phyloP scores from a whole-genome alignment of 192 early-diverging fungal genomes.

The Gonapodya prolifera region DNA sequence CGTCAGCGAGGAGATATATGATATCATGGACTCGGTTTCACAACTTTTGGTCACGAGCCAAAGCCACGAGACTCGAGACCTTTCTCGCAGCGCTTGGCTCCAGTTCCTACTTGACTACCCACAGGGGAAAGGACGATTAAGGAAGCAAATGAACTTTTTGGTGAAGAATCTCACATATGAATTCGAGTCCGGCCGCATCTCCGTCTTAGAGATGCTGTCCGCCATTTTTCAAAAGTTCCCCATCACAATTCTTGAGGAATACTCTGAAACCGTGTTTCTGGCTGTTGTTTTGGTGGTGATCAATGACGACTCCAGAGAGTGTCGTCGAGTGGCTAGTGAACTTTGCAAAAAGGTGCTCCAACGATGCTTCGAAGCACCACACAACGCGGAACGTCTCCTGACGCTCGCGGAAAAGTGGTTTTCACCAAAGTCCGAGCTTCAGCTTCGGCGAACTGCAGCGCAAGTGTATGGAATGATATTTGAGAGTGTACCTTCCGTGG shows the following conservation, averaged over 20 bases:
- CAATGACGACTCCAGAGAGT: conserved; percentile 87
- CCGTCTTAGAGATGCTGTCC: conserved; percentile 78
- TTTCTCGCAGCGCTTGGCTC: conserved; percentile 67
- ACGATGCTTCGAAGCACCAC: conserved; percentile 41
- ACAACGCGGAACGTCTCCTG: conserved; percentile 51
- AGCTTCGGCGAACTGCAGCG: conserved; percentile 61
- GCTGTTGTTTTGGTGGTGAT: conserved; percentile 70
- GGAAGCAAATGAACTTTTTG: conserved; percentile 76
- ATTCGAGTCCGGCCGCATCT: conserved; percentile 82
- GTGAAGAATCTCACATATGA: conserved; percentile 83
- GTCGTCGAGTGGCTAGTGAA: conserved; percentile 72
- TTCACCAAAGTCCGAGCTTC: conserved; percentile 24
- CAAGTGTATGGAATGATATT: conserved; percentile 77
- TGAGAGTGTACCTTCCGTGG: conserved; percentile 32
- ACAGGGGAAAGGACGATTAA: conserved; percentile 63
- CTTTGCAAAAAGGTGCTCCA: conserved; percentile 56
- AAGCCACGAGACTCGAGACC: conserved; percentile 58
- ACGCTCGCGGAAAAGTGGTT: conserved; percentile 58
- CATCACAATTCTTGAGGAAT: conserved; percentile 61
- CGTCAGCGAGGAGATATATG: conserved; percentile 81
- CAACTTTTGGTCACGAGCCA: conserved; percentile 82
- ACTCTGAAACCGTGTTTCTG: conserved; percentile 71
- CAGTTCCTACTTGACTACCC: conserved; percentile 96
- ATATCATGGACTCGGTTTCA: conserved; percentile 64
- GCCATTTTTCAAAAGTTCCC: conserved; percentile 65